Percentiles rank a stretch among this genome's conserved stretches.
phyloP scores from a whole-genome alignment of 768 basidiomycete species.

The Mycena venus region DNA sequence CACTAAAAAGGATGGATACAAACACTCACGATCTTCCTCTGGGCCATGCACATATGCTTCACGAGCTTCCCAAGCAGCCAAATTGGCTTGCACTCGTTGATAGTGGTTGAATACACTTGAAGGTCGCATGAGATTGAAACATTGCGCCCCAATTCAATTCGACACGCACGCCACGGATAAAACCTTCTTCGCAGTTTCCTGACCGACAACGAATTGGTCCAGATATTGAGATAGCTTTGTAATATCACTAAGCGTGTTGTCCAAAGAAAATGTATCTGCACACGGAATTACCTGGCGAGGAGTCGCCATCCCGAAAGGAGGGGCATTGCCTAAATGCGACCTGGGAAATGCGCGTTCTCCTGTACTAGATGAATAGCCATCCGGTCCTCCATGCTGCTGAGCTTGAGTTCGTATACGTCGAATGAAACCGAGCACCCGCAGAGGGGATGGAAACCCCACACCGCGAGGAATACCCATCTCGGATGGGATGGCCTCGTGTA shows the following conservation, averaged over 20 bases:
- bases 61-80: constrained; percentile 61
- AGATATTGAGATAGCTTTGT: constrained; percentile 85
- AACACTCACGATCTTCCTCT: constrained; percentile 36
- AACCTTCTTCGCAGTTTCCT: constrained; percentile 93
- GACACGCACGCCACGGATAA: constrained; percentile 92
- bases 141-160: background rate
- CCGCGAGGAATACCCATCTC: constrained; percentile 20
- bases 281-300: constrained; percentile 57
- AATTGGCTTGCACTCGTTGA: constrained; percentile 85
- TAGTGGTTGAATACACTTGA: constrained; percentile 94
- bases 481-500: background rate
- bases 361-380: background rate
- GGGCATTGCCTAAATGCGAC: constrained; percentile 18
- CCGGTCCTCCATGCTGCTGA: constrained; percentile 21
- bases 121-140: background rate
- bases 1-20: background rate
- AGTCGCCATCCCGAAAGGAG: constrained; percentile 48
- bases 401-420: constrained; percentile 21
- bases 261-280: background rate
- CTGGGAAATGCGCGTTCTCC: constrained; percentile 13
- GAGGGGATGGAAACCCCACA: background rate
- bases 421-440: background rate
- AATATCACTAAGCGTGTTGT: background rate
- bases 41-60: constrained; percentile 31
- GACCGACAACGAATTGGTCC: constrained; percentile 91